Conservation (phyloP, 202 grass and related monocot species). For the Carex sylvatica region DNA sequence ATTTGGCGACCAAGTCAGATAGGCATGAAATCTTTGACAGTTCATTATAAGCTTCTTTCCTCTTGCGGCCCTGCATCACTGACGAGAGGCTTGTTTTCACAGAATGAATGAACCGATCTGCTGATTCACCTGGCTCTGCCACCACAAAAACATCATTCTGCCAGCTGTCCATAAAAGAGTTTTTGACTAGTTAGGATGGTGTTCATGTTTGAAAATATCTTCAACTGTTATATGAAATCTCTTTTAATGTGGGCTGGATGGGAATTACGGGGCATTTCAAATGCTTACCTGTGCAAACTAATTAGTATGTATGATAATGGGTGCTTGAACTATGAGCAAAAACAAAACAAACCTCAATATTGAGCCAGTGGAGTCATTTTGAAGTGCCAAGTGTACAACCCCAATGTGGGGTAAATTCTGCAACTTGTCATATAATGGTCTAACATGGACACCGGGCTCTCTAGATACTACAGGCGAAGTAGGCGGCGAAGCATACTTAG, state of each 20-base stretch:
- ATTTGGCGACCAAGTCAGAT: constrained; percentile 72
- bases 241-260: background rate
- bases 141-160: constrained; percentile 99
- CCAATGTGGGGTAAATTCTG: constrained; percentile 98
- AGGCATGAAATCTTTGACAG: constrained; percentile 78
- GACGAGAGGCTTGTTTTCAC: constrained; percentile 76
- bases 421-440: constrained; percentile 76
- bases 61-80: constrained; percentile 51
- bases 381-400: constrained; percentile 86
- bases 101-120: constrained; percentile 87
- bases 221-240: background rate
- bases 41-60: constrained; percentile 66
- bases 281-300: constrained; percentile 25
- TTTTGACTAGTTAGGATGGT: background rate
- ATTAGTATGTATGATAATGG: constrained; percentile 21
- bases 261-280: background rate
- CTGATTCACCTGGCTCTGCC: constrained; percentile 87
- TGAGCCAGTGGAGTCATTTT: constrained; percentile 91
- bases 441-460: constrained; percentile 68
- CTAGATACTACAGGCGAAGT: constrained; percentile 60
- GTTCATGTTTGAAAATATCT: background rate
- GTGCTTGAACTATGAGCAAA: background rate
- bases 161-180: constrained; percentile 56
- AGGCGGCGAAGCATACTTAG: constrained; percentile 55
- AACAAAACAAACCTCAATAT: constrained; percentile 65